A percentile compares a stretch with the other conserved stretches of the same genome.
These are phyloP conservation scores for Elsinoe ampelina DNA, from an alignment of 2,329 filamentous ascomycete species.

Conservation along the genomic window DNA sequence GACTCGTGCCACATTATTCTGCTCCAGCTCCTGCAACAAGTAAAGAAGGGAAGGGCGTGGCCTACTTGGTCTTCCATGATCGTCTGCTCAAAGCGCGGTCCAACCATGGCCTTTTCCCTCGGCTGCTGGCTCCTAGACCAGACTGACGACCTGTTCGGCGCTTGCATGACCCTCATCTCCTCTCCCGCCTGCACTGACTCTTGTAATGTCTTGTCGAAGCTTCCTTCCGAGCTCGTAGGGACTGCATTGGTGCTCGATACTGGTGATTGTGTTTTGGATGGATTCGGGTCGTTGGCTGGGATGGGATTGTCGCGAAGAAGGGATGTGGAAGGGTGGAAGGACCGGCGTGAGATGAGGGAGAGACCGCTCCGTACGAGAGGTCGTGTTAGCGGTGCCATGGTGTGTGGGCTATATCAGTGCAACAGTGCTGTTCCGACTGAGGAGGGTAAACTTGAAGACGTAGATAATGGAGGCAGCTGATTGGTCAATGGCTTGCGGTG, in stretches of 20 bases:
- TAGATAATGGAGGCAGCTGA: not conserved
- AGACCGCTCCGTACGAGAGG: not conserved
- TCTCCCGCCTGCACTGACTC: slow-evolving; percentile 49
- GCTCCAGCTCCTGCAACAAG: no score
- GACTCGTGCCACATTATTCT: no score
- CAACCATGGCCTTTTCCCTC: slow-evolving; percentile 75
- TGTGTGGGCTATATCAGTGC: not conserved
- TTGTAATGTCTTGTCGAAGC: slow-evolving; percentile 44
- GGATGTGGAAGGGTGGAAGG: slow-evolving; percentile 18
- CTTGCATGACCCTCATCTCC: slow-evolving; percentile 56
- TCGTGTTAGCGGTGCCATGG: not conserved
- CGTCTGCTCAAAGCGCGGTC: slow-evolving; percentile 94
- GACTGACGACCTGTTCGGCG: slow-evolving; percentile 70
- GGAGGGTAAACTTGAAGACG: slow-evolving; percentile 1
- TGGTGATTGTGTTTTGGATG: slow-evolving; percentile 34
- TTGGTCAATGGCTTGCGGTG: not conserved
- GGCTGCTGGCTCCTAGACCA: slow-evolving; percentile 86
- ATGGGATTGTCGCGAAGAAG: slow-evolving; percentile 36
- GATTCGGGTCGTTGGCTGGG: slow-evolving; percentile 55
- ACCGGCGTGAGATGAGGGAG: slow-evolving; percentile 9
- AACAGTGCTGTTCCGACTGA: not conserved
- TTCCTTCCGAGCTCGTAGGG: slow-evolving; percentile 42
- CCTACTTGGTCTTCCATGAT: slow-evolving; percentile 84
- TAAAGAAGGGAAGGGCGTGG: slow-evolving; percentile 3
- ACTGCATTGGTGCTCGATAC: slow-evolving; percentile 54